phyloP scores from a whole-genome alignment of 2,329 filamentous ascomycete species.

The Cryphonectria parasitica region DNA sequence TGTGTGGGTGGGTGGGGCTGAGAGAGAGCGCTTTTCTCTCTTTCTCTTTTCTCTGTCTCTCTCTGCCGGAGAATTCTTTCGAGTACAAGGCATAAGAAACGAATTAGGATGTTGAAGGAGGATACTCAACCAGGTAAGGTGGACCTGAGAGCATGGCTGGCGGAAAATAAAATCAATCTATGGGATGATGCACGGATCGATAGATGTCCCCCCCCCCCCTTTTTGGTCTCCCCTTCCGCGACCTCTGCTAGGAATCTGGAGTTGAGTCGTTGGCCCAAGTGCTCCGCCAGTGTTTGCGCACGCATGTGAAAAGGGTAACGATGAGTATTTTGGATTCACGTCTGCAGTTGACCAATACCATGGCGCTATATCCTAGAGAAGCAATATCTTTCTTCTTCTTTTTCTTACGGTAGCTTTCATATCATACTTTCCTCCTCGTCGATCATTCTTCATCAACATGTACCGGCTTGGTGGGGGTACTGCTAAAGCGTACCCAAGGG shows the following conservation, averaged over 20 bases:
- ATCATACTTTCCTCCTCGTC: too few species aligned
- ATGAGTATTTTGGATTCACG: background rate
- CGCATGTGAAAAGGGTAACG: background rate
- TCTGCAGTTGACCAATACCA: background rate
- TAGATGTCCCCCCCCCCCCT: background rate
- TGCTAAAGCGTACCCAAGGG: background rate
- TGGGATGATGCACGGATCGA: slow-evolving; percentile 8
- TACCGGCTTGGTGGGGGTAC: background rate
- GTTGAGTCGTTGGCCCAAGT: background rate
- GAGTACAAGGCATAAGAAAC: background rate
- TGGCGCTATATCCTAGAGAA: background rate
- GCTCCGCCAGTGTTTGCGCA: background rate
- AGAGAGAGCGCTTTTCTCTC: too few species aligned
- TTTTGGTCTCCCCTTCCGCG: background rate
- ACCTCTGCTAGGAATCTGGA: background rate
- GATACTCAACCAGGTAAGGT: background rate
- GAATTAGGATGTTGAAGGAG: background rate
- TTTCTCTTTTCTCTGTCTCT: background rate
- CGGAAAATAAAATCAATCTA: slow-evolving; percentile 3
- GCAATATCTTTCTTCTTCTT: background rate
- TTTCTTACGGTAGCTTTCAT: too few species aligned
- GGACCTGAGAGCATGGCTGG: background rate
- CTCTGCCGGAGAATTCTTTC: background rate
- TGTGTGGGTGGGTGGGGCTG: too few species aligned
- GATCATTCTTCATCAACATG: background rate